Percentiles rank a stretch among this genome's conserved stretches.
These are phyloP conservation scores for Dryas drummondii DNA, from an alignment of 306 rosid genomes.

Conservation along the genomic window DNA sequence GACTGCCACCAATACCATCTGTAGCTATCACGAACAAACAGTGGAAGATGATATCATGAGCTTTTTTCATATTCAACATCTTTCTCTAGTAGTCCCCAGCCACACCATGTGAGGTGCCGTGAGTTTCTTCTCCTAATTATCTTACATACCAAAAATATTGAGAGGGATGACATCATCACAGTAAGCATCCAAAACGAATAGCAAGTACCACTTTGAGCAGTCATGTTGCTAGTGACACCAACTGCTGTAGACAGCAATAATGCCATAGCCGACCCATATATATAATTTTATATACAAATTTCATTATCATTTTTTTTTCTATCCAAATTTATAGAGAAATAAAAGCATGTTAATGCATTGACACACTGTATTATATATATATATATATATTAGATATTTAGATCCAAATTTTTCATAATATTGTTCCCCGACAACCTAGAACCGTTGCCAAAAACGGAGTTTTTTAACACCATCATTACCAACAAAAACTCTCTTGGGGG, in stretches of 20 bases:
- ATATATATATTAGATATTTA: too few species aligned
- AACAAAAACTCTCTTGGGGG: constrained; percentile 34
- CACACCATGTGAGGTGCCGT: constrained; percentile 11
- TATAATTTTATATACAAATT: too few species aligned
- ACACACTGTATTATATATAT: too few species aligned
- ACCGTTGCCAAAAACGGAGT: constrained; percentile 23
- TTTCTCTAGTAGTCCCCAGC: constrained; percentile 4
- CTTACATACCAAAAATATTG: too few species aligned
- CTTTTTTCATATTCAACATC: neutral
- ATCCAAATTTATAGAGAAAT: too few species aligned
- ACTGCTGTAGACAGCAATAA: constrained; percentile 15
- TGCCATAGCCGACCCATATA: too few species aligned
- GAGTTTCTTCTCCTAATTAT: neutral
- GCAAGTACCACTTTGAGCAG: constrained; percentile 50
- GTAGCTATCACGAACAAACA: too few species aligned
- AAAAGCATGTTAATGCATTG: too few species aligned
- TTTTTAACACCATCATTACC: constrained; percentile 28
- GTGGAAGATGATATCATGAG: too few species aligned
- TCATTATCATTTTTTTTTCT: too few species aligned
- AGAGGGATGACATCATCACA: constrained; percentile 10
- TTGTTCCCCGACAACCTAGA: constrained; percentile 15
- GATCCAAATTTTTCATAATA: neutral
- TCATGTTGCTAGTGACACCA: constrained; percentile 27
- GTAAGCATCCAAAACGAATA: constrained; percentile 67
- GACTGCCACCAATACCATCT: constrained; percentile 39